Conservation (phyloP, 2,329 filamentous ascomycete genomes). For the Xylaria sp. region DNA sequence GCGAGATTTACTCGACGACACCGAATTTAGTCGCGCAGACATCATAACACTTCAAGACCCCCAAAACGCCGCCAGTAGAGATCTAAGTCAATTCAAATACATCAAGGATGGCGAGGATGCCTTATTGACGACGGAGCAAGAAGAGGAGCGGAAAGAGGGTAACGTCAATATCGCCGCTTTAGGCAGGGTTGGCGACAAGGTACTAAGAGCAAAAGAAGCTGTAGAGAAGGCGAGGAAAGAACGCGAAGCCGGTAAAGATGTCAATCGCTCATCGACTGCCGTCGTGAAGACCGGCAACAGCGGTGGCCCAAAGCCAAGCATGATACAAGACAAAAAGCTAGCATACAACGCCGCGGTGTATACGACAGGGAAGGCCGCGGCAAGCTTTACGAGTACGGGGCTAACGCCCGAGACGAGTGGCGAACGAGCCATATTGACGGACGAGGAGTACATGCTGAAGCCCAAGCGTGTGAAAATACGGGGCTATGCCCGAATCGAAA, state of each 20-base stretch:
- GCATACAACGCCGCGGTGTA: slow-evolving; percentile 89
- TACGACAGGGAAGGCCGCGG: slow-evolving; percentile 90
- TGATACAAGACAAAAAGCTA: slow-evolving; percentile 67
- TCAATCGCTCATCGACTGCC: slow-evolving; percentile 64
- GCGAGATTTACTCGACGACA: slow-evolving; percentile 88
- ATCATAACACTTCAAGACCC: slow-evolving; percentile 97
- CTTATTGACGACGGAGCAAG: slow-evolving; percentile 75
- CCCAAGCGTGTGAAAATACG: slow-evolving; percentile 88
- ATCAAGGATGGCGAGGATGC: slow-evolving; percentile 82
- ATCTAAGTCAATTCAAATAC: slow-evolving; percentile 89
- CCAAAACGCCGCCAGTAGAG: slow-evolving; percentile 83
- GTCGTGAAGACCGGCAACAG: slow-evolving; percentile 52
- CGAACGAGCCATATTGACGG: slow-evolving; percentile 85
- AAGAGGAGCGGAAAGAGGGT: slow-evolving; percentile 71
- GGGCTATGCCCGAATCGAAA: slow-evolving; percentile 90
- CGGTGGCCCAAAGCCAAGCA: slow-evolving; percentile 52
- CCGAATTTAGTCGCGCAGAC: slow-evolving; percentile 87
- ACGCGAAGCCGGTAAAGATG: slow-evolving; percentile 68
- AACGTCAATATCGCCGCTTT: slow-evolving; percentile 83
- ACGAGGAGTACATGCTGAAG: slow-evolving; percentile 97
- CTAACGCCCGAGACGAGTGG: slow-evolving; percentile 90
- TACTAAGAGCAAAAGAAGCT: slow-evolving; percentile 89
- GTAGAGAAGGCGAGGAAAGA: slow-evolving; percentile 90
- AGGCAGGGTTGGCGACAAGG: slow-evolving; percentile 82
- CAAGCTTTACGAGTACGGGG: slow-evolving; percentile 94